These are phyloP conservation scores for Zymoseptoria crescenta DNA, from an alignment of 2,329 filamentous ascomycete genomes.

Conservation along the genomic window DNA sequence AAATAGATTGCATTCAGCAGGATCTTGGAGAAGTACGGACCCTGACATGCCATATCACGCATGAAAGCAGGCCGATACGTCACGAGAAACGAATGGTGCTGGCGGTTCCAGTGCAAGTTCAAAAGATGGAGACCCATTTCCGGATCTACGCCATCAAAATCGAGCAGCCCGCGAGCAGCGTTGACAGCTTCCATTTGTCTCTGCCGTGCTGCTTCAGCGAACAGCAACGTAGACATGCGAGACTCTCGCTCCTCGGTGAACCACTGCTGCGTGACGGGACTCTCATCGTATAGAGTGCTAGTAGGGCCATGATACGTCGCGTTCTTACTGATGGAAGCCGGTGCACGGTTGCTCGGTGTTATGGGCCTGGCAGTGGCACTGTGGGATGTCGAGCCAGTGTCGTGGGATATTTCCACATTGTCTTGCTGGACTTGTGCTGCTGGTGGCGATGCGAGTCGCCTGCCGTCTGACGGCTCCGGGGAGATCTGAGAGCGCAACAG, in stretches of 20 bases:
- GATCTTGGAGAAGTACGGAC: conserved; percentile 50
- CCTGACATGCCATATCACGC: conserved; percentile 38
- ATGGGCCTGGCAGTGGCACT: neutral
- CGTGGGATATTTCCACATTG: neutral
- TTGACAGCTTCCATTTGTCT: conserved; percentile 46
- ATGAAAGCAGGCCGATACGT: conserved; percentile 21
- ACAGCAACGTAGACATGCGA: conserved; percentile 40
- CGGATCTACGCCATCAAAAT: conserved; percentile 50
- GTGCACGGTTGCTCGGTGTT: conserved; percentile 1
- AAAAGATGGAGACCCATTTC: conserved; percentile 47
- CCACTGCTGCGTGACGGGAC: conserved; percentile 9
- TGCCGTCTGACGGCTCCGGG: neutral
- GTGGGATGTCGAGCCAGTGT: neutral
- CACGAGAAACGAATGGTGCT: conserved; percentile 18
- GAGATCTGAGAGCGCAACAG: conserved; percentile 7
- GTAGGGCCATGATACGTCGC: conserved; percentile 46
- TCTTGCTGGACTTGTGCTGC: neutral
- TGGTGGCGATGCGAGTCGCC: neutral
- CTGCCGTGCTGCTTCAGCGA: conserved; percentile 43
- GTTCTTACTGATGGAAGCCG: conserved; percentile 11
- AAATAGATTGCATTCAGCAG: conserved; percentile 50
- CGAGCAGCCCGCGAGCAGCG: conserved; percentile 39
- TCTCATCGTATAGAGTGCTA: conserved; percentile 43
- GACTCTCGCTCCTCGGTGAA: conserved; percentile 23
- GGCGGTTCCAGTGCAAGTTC: conserved; percentile 34